Conservation (phyloP, 305 asterid species). For the Galium porrigens region DNA sequence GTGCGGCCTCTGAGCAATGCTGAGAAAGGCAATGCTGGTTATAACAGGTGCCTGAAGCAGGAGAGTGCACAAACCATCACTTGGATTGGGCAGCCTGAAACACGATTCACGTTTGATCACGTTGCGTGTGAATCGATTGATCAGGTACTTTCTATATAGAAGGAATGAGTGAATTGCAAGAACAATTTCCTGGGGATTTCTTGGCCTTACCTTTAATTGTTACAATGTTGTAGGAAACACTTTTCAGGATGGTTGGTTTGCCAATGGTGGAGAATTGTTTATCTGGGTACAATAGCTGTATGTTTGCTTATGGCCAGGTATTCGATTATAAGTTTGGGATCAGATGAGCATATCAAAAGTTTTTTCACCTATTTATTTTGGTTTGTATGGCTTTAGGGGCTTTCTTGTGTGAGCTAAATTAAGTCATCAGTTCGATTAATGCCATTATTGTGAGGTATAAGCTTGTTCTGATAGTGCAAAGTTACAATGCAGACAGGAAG, state of each 20-base stretch:
- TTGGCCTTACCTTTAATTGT: constrained; percentile 12
- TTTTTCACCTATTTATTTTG: not conserved
- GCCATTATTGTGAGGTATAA: constrained; percentile 1
- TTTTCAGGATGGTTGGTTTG: constrained; percentile 84
- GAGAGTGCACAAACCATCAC: constrained; percentile 69
- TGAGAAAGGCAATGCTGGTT: constrained; percentile 61
- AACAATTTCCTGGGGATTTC: constrained; percentile 10
- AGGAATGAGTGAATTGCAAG: constrained; percentile 8
- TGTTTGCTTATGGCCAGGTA: constrained; percentile 99
- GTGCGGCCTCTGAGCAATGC: constrained; percentile 66
- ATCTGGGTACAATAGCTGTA: constrained; percentile 93
- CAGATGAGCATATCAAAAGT: not conserved
- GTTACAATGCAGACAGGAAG: constrained; percentile 68
- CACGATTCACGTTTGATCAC: constrained; percentile 83
- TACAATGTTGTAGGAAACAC: constrained; percentile 60
- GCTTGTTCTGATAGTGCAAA: constrained; percentile 1
- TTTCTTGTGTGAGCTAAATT: not conserved
- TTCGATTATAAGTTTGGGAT: not conserved
- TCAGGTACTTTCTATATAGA: constrained; percentile 37
- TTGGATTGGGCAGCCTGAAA: constrained; percentile 92
- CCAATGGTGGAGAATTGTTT: constrained; percentile 98
- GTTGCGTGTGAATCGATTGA: constrained; percentile 84
- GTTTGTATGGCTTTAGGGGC: not conserved
- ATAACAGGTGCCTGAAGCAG: constrained; percentile 74
- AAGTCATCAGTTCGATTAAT: not conserved